These are phyloP conservation scores for Diaporthe velutina DNA, from an alignment of 2,329 filamentous ascomycete genomes.

Conservation along the genomic window DNA sequence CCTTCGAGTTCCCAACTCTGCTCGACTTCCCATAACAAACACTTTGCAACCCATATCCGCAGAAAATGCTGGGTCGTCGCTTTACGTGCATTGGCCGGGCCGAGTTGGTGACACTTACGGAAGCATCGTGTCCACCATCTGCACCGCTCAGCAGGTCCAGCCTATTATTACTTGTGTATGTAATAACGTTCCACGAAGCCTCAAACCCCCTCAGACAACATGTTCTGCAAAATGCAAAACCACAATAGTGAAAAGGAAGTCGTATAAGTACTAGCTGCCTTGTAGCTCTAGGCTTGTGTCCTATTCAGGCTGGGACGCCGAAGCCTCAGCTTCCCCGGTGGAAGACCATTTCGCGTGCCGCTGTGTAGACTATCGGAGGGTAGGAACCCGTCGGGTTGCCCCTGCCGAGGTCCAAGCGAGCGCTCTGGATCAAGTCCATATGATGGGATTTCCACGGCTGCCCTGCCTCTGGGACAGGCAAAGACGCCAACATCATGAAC, in stretches of 20 bases:
- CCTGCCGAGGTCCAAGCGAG: not conserved
- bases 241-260: no score
- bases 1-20: not conserved
- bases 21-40: not conserved
- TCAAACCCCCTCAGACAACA: no score
- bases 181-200: no score
- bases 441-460: not conserved
- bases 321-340: not conserved
- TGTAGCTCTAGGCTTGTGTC: no score
- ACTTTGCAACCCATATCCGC: not conserved
- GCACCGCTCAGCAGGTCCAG: no score
- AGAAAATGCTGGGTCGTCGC: not conserved
- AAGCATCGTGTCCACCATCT: no score
- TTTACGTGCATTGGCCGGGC: no score
- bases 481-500: not conserved
- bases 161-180: no score
- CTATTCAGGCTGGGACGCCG: not conserved
- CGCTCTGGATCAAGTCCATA: not conserved
- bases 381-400: not conserved
- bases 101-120: no score
- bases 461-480: not conserved
- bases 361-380: not conserved
- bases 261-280: no score
- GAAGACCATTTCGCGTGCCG: not conserved
- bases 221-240: no score